Conservation (phyloP, 163 green algal species). For the Coccomyxa subellipsoidea region DNA sequence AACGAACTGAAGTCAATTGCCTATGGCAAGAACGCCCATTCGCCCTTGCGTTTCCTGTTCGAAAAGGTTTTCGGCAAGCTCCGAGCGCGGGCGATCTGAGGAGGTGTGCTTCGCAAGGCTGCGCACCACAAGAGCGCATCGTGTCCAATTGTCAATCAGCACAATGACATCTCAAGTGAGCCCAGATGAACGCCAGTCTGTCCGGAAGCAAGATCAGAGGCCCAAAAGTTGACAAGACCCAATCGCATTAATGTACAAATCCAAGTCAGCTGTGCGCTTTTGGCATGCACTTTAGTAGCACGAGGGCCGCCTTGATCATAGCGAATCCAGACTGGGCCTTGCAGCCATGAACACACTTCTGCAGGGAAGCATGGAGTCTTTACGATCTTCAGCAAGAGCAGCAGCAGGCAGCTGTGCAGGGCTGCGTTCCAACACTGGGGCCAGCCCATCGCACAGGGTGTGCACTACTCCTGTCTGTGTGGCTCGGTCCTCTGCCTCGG, state of each 20-base stretch:
- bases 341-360: neutral
- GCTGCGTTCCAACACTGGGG: neutral
- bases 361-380: neutral
- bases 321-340: neutral
- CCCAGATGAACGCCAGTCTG: too few species aligned
- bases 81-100: neutral
- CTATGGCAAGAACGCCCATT: too few species aligned
- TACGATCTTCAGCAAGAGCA: neutral
- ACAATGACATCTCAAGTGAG: too few species aligned
- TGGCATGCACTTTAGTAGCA: neutral
- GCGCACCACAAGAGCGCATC: neutral
- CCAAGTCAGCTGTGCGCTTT: neutral
- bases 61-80: neutral
- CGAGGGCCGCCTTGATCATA: neutral
- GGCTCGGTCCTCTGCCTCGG: neutral
- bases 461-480: neutral
- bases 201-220: neutral
- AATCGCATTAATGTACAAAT: neutral
- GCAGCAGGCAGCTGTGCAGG: neutral
- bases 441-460: constrained; percentile 5
- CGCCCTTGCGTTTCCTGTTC: neutral
- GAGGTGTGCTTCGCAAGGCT: neutral
- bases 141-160: neutral
- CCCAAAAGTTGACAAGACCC: neutral
- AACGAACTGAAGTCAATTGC: too few species aligned